Conservation (phyloP, 192 early-diverging fungal genomes). For the Rhizophagus clarus region DNA sequence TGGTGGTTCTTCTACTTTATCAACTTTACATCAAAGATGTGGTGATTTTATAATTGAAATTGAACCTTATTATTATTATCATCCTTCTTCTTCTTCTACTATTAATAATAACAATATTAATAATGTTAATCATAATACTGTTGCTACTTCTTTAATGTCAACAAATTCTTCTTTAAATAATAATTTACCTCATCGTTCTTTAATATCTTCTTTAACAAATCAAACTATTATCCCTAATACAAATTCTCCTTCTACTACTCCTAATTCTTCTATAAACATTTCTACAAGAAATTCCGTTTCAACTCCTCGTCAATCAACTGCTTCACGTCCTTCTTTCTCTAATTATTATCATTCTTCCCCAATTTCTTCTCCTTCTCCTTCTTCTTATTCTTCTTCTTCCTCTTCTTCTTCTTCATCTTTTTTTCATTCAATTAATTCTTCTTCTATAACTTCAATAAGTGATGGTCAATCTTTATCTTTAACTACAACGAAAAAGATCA, state of each 20-base stretch:
- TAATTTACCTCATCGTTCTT: background rate
- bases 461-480: conserved; percentile 15
- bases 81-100: too few species aligned
- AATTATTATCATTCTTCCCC: background rate
- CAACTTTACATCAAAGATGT: background rate
- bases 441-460: background rate
- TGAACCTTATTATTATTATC: conserved; percentile 19
- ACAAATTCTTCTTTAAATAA: background rate
- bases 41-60: conserved; percentile 24
- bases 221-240: too few species aligned
- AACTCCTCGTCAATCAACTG: background rate
- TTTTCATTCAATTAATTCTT: background rate
- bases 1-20: background rate
- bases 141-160: background rate
- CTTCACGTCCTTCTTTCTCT: background rate
- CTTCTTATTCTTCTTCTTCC: background rate
- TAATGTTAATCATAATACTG: background rate
- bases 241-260: too few species aligned
- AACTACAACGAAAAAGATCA: background rate
- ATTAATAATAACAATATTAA: too few species aligned
- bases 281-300: background rate
- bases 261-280: too few species aligned
- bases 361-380: background rate
- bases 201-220: background rate
- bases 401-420: too few species aligned